Base-by-base conservation (phyloP, 148 eudicot genomes). In the Nepenthes mirabilis region DNA sequence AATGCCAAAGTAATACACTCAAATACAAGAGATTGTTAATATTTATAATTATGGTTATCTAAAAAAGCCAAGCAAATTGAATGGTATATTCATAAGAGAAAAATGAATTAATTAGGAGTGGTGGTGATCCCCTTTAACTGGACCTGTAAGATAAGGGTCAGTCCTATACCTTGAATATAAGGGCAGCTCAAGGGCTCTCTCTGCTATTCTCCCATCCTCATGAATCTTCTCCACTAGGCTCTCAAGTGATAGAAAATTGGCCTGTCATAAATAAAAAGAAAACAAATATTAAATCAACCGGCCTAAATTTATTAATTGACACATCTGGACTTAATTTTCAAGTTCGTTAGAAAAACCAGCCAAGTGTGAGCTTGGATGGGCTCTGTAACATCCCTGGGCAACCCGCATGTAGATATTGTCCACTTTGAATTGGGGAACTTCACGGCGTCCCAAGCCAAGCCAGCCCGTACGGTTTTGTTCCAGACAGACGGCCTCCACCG, bases 101-200 rank as follows among this genome's bases (percentile, higher is more conserved):
- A 23, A 23, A 23, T 23, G 23, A 23, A 23, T 23, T 23, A 23
- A 23, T 23, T 23, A 23, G 23, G 45, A 66, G 12, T 55, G 35
- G 58, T 55, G 1, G 1, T 34, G 36, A 32, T 55, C 58, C 9
- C n/a, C n/a, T 33, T 14, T 9, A 11, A 37, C 9, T 12, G 48
- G 47, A 68, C 58, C 70, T 60, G 65, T 79, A 54, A 90, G 58
- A 62, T 79, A 81, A 12, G 73, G 80, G 56, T 87, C 87, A 52
- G 84, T 77, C 70, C 59, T 72, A 69, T 71, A 77, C 68, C 77
- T 84, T 1, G 72, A 72, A 59, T 90, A 90, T 13, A 68, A 35
- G n/a, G 95, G 95, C 63, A 90, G 87, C 37, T 84, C 91, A 66
- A 90, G 95, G 32, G 89, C 95, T 11, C 52, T 75, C 77, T 87